phyloP scores from a whole-genome alignment of 1,284 basidiomycete genomes.

The Bjerkandera adusta region DNA sequence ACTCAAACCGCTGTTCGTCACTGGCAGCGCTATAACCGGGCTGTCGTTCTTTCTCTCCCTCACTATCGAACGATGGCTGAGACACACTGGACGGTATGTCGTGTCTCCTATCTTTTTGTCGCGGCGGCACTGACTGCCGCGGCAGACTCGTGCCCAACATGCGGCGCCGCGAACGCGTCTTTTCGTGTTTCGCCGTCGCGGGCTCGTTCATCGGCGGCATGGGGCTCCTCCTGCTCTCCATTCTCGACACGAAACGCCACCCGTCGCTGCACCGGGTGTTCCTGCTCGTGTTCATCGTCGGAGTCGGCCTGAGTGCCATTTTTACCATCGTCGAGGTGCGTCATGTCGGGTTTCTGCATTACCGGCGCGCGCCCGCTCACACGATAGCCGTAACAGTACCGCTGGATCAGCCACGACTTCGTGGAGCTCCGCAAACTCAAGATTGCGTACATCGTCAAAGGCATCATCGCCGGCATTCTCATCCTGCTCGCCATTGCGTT shows the following conservation, averaged over 20 bases:
- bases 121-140: neutral
- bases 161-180: constrained; percentile 52
- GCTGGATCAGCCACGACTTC: constrained; percentile 63
- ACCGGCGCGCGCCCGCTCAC: neutral
- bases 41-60: constrained; percentile 59
- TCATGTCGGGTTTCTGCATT: neutral
- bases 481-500: constrained; percentile 64
- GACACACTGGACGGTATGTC: constrained; percentile 56
- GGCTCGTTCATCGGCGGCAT: constrained; percentile 55
- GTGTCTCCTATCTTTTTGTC: neutral
- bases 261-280: constrained; percentile 52
- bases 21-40: constrained; percentile 58
- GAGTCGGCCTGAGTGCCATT: constrained; percentile 60
- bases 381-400: constrained; percentile 45
- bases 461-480: constrained; percentile 52
- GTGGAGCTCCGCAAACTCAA: constrained; percentile 42
- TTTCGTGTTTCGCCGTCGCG: constrained; percentile 54
- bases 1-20: constrained; percentile 71
- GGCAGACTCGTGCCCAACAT: constrained; percentile 55
- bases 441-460: constrained; percentile 61
- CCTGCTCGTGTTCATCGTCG: constrained; percentile 60
- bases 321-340: constrained; percentile 69
- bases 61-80: constrained; percentile 55
- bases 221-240: constrained; percentile 47
- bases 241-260: constrained; percentile 63